phyloP scores from a whole-genome alignment of 2,329 filamentous ascomycete genomes.

The Cladosporium halotolerans region DNA sequence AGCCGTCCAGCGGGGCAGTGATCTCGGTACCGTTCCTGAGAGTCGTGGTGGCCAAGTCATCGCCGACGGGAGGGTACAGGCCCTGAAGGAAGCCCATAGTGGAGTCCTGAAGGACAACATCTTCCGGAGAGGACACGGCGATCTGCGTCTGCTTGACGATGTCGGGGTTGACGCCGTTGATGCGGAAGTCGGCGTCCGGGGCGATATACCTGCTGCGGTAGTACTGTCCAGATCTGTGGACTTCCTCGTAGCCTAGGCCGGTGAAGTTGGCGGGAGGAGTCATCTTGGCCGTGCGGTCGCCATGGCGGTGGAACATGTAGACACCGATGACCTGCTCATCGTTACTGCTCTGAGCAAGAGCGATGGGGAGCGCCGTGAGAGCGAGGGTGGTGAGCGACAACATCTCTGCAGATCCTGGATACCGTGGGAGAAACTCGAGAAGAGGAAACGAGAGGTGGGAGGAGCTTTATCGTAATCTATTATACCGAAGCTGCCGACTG shows the following conservation, averaged over 20 bases:
- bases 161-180: conserved; percentile 61
- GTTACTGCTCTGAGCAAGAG: conserved; percentile 22
- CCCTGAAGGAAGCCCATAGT: conserved; percentile 76
- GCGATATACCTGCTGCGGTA: conserved; percentile 72
- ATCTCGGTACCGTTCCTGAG: conserved; percentile 66
- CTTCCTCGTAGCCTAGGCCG: conserved; percentile 69
- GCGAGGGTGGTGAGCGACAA: conserved; percentile 16
- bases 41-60: conserved; percentile 47
- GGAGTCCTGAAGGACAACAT: conserved; percentile 71
- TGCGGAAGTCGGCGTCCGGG: conserved; percentile 51
- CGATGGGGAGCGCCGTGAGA: conserved; percentile 21
- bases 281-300: conserved; percentile 76
- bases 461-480: not conserved
- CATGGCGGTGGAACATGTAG: conserved; percentile 84
- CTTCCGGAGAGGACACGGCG: conserved; percentile 60
- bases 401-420: not conserved
- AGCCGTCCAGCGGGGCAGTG: conserved; percentile 66
- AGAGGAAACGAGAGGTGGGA: not conserved
- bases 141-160: conserved; percentile 65
- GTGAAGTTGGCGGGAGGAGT: conserved; percentile 68
- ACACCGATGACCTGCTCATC: conserved; percentile 69
- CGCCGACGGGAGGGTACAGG: conserved; percentile 71
- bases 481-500: too few relatives aligned
- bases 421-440: not conserved
- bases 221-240: conserved; percentile 65